Percentiles rank a stretch among this genome's conserved stretches.
phyloP scores from a whole-genome alignment of 2,329 filamentous ascomycete species.

The Beauveria asiatica region DNA sequence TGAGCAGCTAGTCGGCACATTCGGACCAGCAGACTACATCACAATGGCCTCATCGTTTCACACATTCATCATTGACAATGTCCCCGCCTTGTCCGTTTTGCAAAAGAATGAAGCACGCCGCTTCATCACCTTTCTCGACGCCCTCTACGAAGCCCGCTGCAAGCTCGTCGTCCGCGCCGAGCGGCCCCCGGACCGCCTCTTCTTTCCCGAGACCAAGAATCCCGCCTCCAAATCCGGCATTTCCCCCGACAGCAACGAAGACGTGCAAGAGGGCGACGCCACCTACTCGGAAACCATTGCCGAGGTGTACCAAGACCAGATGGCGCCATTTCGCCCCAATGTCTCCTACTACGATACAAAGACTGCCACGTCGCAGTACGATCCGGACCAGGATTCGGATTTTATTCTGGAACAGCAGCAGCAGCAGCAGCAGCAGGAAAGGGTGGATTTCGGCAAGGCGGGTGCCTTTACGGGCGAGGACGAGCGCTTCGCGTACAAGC shows the following conservation, averaged over 20 bases:
- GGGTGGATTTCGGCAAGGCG: conserved; percentile 59
- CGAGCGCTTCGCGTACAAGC: conserved; percentile 72
- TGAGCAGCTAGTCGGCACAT: conserved; percentile 53
- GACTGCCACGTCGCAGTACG: conserved; percentile 37
- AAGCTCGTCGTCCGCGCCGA: conserved; percentile 63
- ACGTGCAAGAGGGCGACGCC: conserved; percentile 24
- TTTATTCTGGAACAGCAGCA: conserved; percentile 33
- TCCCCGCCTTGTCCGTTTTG: conserved; percentile 57
- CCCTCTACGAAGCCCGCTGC: conserved; percentile 73
- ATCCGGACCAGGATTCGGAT: conserved; percentile 50
- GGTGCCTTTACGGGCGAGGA: conserved; percentile 70
- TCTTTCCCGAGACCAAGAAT: conserved; percentile 57
- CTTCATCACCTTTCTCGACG: conserved; percentile 73
- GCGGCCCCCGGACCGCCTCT: conserved; percentile 62
- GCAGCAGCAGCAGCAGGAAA: conserved; percentile 19
- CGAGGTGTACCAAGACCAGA: conserved; percentile 72
- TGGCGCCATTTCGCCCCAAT: conserved; percentile 71
- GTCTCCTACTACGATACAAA: conserved; percentile 54
- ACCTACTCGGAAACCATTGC: conserved; percentile 37
- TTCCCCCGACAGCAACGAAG: neutral
- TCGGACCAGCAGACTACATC: conserved; percentile 77
- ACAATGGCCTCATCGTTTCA: conserved; percentile 72
- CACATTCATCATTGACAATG: conserved; percentile 63
- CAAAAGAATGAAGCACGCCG: conserved; percentile 75
- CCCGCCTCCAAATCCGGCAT: neutral